A percentile compares a stretch with the other conserved stretches of the same genome.
Evolutionary conservation across 805 yeast species (phyloP).

Genomic region (Wickerhamiella slavikovae): DNA sequence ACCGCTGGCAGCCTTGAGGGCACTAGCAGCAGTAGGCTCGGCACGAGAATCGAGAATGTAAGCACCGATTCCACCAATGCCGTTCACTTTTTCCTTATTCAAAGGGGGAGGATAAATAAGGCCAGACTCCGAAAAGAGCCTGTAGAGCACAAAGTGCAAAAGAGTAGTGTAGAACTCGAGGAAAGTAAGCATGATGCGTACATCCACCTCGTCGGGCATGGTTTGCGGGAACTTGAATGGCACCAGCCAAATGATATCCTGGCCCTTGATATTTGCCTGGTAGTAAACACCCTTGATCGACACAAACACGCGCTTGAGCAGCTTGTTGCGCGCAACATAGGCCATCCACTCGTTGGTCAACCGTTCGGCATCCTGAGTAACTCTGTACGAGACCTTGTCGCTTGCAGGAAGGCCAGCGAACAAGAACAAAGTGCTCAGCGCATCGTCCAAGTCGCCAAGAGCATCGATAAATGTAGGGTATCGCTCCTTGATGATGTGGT

Average conservation of each 20-base stretch:
- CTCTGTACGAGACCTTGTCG: conserved; percentile 52
- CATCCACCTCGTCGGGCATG: conserved; percentile 85
- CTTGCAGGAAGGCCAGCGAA: conserved; percentile 93
- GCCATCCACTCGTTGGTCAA: conserved; percentile 93
- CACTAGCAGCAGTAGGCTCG: conserved; percentile 2
- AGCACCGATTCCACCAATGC: conserved; percentile 76
- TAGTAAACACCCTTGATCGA: conserved; percentile 95
- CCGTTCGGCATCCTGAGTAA: conserved; percentile 72
- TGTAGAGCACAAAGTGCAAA: conserved; percentile 68
- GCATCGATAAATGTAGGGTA: conserved; percentile 91
- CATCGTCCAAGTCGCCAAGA: conserved; percentile 81
- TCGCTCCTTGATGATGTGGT: conserved; percentile 81
- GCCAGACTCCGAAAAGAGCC: conserved; percentile 67
- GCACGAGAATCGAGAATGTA: conserved; percentile 42
- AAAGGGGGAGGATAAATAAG: conserved; percentile 83
- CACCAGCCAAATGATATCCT: conserved; percentile 85
- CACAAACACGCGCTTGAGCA: conserved; percentile 75
- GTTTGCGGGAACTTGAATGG: conserved; percentile 95
- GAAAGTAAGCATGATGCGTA: conserved; percentile 90
- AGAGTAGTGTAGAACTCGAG: conserved; percentile 88
- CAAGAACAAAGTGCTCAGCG: conserved; percentile 80
- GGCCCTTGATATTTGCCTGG: conserved; percentile 77
- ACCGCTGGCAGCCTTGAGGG: conserved; percentile 12
- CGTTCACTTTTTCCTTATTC: conserved; percentile 49
- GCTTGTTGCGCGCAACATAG: conserved; percentile 65